phyloP scores from a whole-genome alignment of 2,329 filamentous ascomycete genomes.

The Pleurostoma richardsiae region DNA sequence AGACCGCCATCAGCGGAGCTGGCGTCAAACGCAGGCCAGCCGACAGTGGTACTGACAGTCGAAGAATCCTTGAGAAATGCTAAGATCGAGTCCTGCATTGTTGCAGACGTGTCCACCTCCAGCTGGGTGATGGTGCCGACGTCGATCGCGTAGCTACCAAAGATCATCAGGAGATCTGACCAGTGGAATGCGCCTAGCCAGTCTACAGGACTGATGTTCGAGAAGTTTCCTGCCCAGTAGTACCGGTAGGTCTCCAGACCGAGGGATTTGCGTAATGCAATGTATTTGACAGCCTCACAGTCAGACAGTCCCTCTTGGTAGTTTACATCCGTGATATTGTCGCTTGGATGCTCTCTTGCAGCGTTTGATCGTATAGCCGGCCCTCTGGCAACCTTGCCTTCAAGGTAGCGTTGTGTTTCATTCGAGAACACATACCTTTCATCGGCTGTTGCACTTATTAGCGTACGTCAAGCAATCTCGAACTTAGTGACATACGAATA shows the following conservation, averaged over 20 bases:
- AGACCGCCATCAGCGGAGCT: too few species aligned
- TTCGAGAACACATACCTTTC: slow-evolving; percentile 20
- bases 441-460: slow-evolving; percentile 11
- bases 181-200: slow-evolving; percentile 9
- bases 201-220: slow-evolving; percentile 1
- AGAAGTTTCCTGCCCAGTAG: slow-evolving; percentile 8
- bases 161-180: slow-evolving; percentile 5
- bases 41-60: too few species aligned
- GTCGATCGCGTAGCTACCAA: slow-evolving; percentile 3
- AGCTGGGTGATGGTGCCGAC: slow-evolving; percentile 2
- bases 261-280: slow-evolving; percentile 4
- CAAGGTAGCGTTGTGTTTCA: slow-evolving; percentile 7
- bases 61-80: not conserved
- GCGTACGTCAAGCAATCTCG: not conserved
- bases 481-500: not conserved
- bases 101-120: slow-evolving; percentile 1
- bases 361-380: slow-evolving; percentile 9
- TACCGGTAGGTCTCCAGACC: slow-evolving; percentile 5
- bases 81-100: not conserved
- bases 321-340: slow-evolving; percentile 2
- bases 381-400: not conserved
- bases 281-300: slow-evolving; percentile 3
- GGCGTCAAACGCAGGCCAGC: too few species aligned
- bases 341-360: slow-evolving; percentile 1
- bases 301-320: slow-evolving; percentile 2